Conservation (phyloP, 371 early-diverging fungal genomes). For the Mortierella sp. region DNA sequence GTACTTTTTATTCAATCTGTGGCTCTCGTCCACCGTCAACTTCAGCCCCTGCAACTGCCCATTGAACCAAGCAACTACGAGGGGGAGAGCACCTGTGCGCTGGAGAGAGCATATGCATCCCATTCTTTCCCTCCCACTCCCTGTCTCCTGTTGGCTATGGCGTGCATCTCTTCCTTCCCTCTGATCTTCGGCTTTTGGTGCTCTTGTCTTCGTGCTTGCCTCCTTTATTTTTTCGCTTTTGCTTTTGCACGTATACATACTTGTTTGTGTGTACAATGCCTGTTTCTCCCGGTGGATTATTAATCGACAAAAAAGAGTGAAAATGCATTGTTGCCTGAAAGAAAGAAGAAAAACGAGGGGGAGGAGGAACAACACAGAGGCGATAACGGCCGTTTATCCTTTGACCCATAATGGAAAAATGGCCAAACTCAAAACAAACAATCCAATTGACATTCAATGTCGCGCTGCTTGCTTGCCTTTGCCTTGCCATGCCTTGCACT, state of each 20-base stretch:
- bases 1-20: constrained; percentile 16
- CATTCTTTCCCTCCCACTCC: background rate
- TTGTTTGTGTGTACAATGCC: background rate
- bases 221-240: background rate
- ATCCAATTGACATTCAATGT: background rate
- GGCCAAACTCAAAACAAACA: background rate
- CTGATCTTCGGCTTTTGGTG: constrained; percentile 1
- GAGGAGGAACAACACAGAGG: background rate
- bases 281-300: constrained; percentile 24
- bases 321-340: background rate
- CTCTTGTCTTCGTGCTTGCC: background rate
- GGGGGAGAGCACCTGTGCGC: background rate
- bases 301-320: constrained; percentile 19
- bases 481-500: too few relatives aligned
- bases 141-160: background rate
- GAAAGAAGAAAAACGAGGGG: background rate
- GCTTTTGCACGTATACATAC: background rate
- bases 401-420: background rate
- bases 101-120: background rate
- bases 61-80: background rate
- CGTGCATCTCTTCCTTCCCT: background rate
- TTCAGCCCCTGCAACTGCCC: background rate
- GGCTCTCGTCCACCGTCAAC: background rate
- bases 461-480: too few relatives aligned
- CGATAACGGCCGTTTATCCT: background rate